Conservation (phyloP, 768 basidiomycete species). For the Tulasnella sp. region DNA sequence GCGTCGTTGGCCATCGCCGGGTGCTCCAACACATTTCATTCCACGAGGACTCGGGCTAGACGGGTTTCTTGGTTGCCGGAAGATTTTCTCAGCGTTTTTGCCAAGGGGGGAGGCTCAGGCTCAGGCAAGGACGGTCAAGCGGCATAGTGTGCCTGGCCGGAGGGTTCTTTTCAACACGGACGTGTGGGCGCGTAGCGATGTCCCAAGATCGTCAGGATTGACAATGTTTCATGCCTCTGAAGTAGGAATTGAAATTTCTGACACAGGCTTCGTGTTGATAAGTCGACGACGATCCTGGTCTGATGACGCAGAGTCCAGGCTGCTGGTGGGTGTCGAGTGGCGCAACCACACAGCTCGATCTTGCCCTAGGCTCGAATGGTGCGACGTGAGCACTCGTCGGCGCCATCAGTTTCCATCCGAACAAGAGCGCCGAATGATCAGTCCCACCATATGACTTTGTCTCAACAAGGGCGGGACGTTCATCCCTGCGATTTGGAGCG, state of each 20-base stretch:
- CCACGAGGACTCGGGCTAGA: not conserved
- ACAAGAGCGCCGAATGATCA: not conserved
- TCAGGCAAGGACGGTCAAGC: not conserved
- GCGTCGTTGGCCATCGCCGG: not conserved
- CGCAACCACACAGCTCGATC: not conserved
- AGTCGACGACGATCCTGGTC: not conserved
- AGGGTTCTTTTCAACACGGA: not conserved
- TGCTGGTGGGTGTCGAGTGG: not conserved
- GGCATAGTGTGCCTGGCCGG: not conserved
- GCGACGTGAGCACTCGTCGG: not conserved
- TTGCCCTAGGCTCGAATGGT: not conserved
- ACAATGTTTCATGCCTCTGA: not conserved
- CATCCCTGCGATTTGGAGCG: conserved; percentile 2
- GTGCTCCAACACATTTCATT: not conserved
- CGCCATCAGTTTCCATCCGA: conserved; percentile 9
- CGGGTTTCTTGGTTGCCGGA: not conserved
- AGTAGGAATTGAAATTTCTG: not conserved
- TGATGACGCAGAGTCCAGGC: not conserved
- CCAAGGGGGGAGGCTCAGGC: not conserved
- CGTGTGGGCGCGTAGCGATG: not conserved
- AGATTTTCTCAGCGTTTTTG: not conserved
- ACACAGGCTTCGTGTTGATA: too few relatives aligned
- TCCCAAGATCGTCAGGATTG: not conserved
- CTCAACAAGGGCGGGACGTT: not conserved
- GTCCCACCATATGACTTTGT: not conserved